phyloP scores from a whole-genome alignment of 2,329 filamentous ascomycete species.

The Aspergillus ustus region DNA sequence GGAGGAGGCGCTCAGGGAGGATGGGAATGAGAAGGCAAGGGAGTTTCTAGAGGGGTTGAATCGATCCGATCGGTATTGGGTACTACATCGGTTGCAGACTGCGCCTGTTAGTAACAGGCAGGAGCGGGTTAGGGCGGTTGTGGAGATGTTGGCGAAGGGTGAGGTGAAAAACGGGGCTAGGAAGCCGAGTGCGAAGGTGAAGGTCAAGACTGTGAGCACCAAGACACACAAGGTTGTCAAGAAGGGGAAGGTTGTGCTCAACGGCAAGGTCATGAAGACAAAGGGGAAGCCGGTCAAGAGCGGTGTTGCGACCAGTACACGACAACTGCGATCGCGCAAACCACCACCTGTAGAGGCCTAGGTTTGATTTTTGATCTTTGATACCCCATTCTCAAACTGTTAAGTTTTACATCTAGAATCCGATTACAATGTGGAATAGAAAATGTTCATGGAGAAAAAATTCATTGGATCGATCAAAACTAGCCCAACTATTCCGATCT shows the following conservation, averaged over 20 bases:
- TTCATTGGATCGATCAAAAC: background rate
- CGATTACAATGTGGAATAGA: too few relatives aligned
- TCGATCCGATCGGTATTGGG: slow-evolving; percentile 52
- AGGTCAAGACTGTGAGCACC: background rate
- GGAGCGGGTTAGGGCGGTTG: background rate
- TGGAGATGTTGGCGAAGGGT: slow-evolving; percentile 6
- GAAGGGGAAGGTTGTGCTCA: background rate
- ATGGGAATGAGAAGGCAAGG: slow-evolving; percentile 39
- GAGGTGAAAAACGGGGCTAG: background rate
- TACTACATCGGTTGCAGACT: slow-evolving; percentile 51
- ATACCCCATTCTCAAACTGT: too few relatives aligned
- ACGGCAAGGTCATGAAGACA: slow-evolving; percentile 3
- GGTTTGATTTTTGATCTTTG: background rate
- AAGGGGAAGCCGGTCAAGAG: background rate
- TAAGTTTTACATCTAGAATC: too few relatives aligned
- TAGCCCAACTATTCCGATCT: background rate
- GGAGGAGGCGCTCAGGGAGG: slow-evolving; percentile 44
- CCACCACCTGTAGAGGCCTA: background rate
- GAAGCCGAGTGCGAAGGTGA: background rate
- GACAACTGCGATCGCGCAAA: slow-evolving; percentile 8
- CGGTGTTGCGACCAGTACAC: background rate
- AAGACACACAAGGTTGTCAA: background rate
- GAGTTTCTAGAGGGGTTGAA: slow-evolving; percentile 38
- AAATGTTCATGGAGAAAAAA: background rate
- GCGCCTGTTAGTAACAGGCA: slow-evolving; percentile 27